Base-by-base conservation (phyloP, 208 protist species). In the Leishmania mexicana region DNA sequence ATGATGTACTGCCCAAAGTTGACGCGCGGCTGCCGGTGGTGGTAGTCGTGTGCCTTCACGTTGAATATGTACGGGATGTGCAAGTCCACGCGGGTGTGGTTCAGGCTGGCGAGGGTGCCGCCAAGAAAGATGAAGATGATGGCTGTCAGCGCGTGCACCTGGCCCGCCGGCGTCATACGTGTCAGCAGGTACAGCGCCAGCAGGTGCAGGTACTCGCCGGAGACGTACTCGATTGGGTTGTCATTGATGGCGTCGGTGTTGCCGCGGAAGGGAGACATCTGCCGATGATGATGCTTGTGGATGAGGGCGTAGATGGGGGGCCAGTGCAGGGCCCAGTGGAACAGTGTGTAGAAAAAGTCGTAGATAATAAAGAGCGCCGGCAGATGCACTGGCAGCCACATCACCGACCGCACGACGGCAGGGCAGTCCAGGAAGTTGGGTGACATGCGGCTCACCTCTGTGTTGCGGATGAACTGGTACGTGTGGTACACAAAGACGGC, bases 1-100 rank as follows among this genome's bases (percentile, higher is more conserved):
- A 98, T 98, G 38, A 94, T 95, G 87, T 98, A 98, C 89, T 98
- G 96, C 10, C 95, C 94, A 80, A 96, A 98, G 88, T 98, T 98
- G 58, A 90, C 86, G 49, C 88, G 92, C 31, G 94, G 92, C 80
- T 98, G 86, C 17, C 91, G 83, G 85, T 98, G 96, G 87, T 98
- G 96, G 76, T 93, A 90, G 84, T 98, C 95, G 81, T 98, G 96
- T 47, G 88, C 82, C 45, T 90, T 89, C 54, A 98, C 94, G 75
- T 92, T 94, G 89, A 96, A 98, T 21, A 98, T 75, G 64, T 94
- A 92, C 49, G 90, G 92, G 3, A 98, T 85, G 76, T 88, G 82
- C 42, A 98, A 75, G 81, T 97, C 87, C n/a, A 94, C 85, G 49
- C 96, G 92, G 10, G 96, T 98, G 90, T 98, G 95, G 81, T 98